These are phyloP conservation scores for Mucor irregularis DNA, from an alignment of 371 early-diverging fungal species.

Conservation along the genomic window DNA sequence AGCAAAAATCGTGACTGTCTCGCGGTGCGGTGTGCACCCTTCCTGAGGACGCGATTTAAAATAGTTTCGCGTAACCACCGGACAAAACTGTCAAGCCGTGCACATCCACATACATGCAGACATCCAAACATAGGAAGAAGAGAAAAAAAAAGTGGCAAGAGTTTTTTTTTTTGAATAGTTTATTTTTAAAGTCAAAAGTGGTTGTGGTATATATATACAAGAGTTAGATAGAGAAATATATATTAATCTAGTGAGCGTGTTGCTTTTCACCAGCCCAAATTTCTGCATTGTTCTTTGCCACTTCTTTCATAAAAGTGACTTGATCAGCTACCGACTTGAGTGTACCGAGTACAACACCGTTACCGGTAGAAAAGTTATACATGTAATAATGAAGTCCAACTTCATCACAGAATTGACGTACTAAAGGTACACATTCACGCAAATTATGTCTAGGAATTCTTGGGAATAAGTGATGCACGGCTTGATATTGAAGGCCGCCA, in stretches of 20 bases:
- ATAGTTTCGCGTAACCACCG: no score
- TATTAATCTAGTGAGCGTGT: slow-evolving; percentile 3
- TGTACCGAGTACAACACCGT: slow-evolving; percentile 63
- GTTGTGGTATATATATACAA: no score
- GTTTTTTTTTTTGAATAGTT: no score
- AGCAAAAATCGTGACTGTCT: no score
- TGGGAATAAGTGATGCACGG: slow-evolving; percentile 95
- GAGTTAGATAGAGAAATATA: no score
- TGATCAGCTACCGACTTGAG: slow-evolving; percentile 77
- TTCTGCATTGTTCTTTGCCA: slow-evolving; percentile 57
- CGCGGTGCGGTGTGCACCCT: no score
- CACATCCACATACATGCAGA: no score
- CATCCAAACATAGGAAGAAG: no score
- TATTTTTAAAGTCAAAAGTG: no score
- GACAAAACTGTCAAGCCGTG: no score
- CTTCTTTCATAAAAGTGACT: slow-evolving; percentile 58
- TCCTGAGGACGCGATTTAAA: no score
- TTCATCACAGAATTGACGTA: slow-evolving; percentile 75
- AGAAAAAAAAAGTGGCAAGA: no score
- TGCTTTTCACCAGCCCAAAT: slow-evolving; percentile 28
- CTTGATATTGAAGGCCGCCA: slow-evolving; percentile 95
- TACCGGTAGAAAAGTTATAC: slow-evolving; percentile 73
- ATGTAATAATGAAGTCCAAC: slow-evolving; percentile 68
- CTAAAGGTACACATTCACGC: slow-evolving; percentile 69
- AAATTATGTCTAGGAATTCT: slow-evolving; percentile 90